phyloP scores from a whole-genome alignment of 345 rosid genomes.

The Kandelia obovata region DNA sequence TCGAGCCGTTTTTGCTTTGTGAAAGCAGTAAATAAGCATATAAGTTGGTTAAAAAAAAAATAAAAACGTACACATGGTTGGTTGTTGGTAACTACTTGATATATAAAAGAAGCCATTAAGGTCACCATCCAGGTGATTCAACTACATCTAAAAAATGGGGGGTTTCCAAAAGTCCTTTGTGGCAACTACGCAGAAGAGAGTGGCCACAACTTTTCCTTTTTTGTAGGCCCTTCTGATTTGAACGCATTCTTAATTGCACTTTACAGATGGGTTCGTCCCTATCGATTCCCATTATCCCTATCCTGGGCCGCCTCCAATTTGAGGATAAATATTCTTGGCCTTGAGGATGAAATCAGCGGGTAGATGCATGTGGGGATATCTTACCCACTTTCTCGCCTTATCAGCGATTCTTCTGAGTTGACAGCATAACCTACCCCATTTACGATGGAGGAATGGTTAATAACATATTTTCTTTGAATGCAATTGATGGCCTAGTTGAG shows the following conservation, averaged over 20 bases:
- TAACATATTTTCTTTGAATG: too few relatives aligned
- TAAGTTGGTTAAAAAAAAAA: not conserved
- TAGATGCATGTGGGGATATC: too few relatives aligned
- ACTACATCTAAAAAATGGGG: constrained; percentile 26
- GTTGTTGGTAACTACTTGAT: constrained; percentile 11
- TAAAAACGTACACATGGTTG: not conserved
- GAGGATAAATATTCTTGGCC: not conserved
- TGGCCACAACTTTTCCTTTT: not conserved
- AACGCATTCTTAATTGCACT: constrained; percentile 24
- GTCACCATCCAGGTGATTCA: constrained; percentile 63
- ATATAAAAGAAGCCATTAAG: constrained; percentile 40
- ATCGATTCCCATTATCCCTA: constrained; percentile 29
- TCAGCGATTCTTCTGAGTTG: too few relatives aligned
- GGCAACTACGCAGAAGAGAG: constrained; percentile 31
- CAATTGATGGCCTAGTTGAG: too few relatives aligned
- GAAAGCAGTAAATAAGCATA: not conserved
- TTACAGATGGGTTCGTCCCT: constrained; percentile 35
- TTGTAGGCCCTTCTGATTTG: not conserved
- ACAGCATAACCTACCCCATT: too few relatives aligned
- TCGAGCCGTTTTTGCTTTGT: not conserved
- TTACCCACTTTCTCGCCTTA: too few relatives aligned
- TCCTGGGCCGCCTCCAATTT: constrained; percentile 6
- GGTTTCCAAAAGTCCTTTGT: constrained; percentile 6
- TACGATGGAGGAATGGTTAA: too few relatives aligned
- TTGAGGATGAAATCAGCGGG: too few relatives aligned